Evolutionary conservation across 23 red algal genomes (phyloP), one percentile per base, ranked within the genome.

Genomic region (Agarophyton chilense): DNA sequence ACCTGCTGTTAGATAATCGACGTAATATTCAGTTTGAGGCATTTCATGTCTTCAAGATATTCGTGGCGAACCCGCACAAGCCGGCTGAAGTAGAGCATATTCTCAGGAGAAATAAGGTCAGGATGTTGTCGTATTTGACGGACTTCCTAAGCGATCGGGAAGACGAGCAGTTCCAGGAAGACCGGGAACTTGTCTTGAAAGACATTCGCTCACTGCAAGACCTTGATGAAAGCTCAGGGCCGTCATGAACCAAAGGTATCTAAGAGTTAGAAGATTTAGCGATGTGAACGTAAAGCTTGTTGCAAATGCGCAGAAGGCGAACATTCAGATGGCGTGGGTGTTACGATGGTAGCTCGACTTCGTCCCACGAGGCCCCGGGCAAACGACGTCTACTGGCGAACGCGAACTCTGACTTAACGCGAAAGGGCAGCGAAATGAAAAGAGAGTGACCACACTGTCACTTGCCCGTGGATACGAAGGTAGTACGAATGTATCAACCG

Each of bases 21-120:
- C 63, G 73, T 32, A 93, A 93, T 52, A 99, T 99, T 78, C 93
- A 99, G 88, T 94, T 93, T 84, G 97, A 99, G 86, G 97, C 97
- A 43, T 99, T 99, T 81, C 97, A 99, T 58, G 86, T 99, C 22
- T 99, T 99, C 86, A 99, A 99, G 52, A 85, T 99, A 50, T 95
- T 99, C 82, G 97, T 99, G 43, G 97, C 97, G n/a, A 99, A 99
- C 82, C 97, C 97, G 42, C 91, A 79, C 16, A 99, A 99, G 70
- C 78, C 90, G 14, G 44, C 78, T 33, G 87, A 81, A 28, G 84
- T 99, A 77, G 67, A 87, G 41, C 79, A 86, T 35, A 99, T 99
- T 52, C 90, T 99, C 28, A 50, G 65, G 21, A 84, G 90, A 36
- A 99, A 99, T 74, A 88, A 90, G 75, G 82, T 78, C 24, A 85